Percentiles rank a stretch among this genome's conserved stretches.
phyloP scores from a whole-genome alignment of 768 basidiomycete genomes.

The Boletus vermiculosoides region DNA sequence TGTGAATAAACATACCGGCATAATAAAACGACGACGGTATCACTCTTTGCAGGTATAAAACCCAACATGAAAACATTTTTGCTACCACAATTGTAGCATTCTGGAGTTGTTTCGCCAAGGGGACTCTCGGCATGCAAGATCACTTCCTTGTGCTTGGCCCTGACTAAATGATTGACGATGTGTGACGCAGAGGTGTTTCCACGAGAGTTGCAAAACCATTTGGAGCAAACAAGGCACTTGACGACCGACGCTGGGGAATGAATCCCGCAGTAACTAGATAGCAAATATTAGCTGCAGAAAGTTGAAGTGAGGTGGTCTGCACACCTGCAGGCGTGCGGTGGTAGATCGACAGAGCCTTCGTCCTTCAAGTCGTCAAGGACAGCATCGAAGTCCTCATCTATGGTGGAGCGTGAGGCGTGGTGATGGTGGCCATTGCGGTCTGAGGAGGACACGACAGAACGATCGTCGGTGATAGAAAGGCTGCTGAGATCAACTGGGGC shows the following conservation, averaged over 20 bases:
- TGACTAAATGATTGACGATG: slow-evolving; percentile 98
- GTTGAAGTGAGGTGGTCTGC: slow-evolving; percentile 21
- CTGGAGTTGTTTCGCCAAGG: slow-evolving; percentile 94
- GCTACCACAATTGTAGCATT: slow-evolving; percentile 99
- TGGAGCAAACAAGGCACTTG: slow-evolving; percentile 87
- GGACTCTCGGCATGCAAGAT: slow-evolving; percentile 94
- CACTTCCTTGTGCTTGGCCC: slow-evolving; percentile 99
- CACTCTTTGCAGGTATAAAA: slow-evolving; percentile 98
- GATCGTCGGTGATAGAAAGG: slow-evolving; percentile 67
- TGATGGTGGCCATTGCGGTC: slow-evolving; percentile 41
- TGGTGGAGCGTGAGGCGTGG: slow-evolving; percentile 32
- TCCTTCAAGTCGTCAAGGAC: slow-evolving; percentile 89
- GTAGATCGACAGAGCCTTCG: slow-evolving; percentile 73
- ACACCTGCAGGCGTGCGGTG: slow-evolving; percentile 94
- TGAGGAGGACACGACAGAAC: slow-evolving; percentile 41
- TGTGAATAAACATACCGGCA: slow-evolving; percentile 66
- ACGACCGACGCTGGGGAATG: slow-evolving; percentile 97
- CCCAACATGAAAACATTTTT: slow-evolving; percentile 99
- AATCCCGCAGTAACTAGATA: slow-evolving; percentile 89
- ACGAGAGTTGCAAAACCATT: slow-evolving; percentile 99
- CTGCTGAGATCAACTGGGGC: slow-evolving; percentile 60
- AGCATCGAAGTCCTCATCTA: slow-evolving; percentile 87
- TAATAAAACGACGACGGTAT: slow-evolving; percentile 95
- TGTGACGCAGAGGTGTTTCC: slow-evolving; percentile 98
- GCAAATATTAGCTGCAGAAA: slow-evolving; percentile 10